Percentiles rank a stretch among this genome's conserved stretches.
Evolutionary conservation across 768 basidiomycete species (phyloP).

Genomic region (Lactarius vividus): DNA sequence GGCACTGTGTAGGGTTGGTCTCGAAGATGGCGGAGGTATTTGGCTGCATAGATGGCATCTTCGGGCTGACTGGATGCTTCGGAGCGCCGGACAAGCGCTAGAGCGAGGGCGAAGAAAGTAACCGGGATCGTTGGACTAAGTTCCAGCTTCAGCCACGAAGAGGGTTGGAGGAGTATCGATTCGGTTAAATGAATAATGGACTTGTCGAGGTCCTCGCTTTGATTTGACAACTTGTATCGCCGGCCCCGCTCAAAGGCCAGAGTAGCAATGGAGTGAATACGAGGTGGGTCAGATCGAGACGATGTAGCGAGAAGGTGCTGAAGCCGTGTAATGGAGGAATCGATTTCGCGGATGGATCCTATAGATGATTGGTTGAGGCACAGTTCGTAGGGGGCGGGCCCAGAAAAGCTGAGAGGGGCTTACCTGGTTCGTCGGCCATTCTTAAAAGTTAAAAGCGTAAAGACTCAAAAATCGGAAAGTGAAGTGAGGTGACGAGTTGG

Average conservation of each 20-base stretch:
- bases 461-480: no score
- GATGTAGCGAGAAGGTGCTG: no score
- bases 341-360: no score
- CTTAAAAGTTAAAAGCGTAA: no score
- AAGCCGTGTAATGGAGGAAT: accelerated
- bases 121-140: neutral
- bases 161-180: neutral
- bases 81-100: neutral
- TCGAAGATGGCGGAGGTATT: neutral
- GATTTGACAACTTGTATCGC: no score
- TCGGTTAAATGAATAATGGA: neutral
- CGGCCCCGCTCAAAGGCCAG: no score
- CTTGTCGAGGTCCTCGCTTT: neutral
- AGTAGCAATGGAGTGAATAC: accelerated
- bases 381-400: no score
- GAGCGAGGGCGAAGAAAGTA: neutral
- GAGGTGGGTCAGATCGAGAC: no score
- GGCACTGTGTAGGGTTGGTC: neutral
- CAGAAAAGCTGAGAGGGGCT: no score
- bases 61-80: neutral
- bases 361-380: no score
- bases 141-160: neutral
- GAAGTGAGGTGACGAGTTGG: no score
- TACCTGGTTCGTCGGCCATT: no score
- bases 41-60: neutral